phyloP scores from a whole-genome alignment of 805 yeast genomes.

The Cyberlindnera xylosilytica region DNA sequence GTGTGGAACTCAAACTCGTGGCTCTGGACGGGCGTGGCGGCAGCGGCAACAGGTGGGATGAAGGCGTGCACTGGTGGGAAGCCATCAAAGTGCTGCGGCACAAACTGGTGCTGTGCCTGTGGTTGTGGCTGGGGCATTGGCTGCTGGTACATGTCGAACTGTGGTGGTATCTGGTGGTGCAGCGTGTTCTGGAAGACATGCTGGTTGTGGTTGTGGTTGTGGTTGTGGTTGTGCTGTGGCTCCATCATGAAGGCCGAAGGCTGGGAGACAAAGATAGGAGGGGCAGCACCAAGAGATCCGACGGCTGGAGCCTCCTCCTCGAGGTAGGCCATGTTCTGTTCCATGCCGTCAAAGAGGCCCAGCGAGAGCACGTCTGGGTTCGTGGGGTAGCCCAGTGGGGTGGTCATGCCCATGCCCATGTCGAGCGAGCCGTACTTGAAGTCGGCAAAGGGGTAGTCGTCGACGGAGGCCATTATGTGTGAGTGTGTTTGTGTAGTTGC shows the following conservation, averaged over 20 bases:
- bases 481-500: no score
- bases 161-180: neutral
- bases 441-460: constrained; percentile 12
- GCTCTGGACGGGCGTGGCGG: constrained; percentile 2
- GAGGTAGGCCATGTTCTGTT: constrained; percentile 13
- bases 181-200: neutral
- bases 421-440: constrained; percentile 5
- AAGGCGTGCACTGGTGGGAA: constrained; percentile 24
- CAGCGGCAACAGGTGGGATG: constrained; percentile 12
- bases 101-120: neutral
- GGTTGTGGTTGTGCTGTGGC: neutral
- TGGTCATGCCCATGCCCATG: neutral
- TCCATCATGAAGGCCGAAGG: neutral
- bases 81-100: constrained; percentile 7
- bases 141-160: neutral
- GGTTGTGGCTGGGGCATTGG: constrained; percentile 1
- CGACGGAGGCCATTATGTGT: constrained; percentile 12
- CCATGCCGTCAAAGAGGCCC: constrained; percentile 10
- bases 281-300: neutral
- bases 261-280: constrained; percentile 2
- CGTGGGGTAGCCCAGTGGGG: constrained; percentile 3
- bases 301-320: constrained; percentile 5
- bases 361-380: constrained; percentile 2
- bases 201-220: neutral
- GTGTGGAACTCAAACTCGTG: constrained; percentile 3